Base-by-base conservation (phyloP, 1,284 basidiomycete species). In the Pyrrhoderma noxium region DNA sequence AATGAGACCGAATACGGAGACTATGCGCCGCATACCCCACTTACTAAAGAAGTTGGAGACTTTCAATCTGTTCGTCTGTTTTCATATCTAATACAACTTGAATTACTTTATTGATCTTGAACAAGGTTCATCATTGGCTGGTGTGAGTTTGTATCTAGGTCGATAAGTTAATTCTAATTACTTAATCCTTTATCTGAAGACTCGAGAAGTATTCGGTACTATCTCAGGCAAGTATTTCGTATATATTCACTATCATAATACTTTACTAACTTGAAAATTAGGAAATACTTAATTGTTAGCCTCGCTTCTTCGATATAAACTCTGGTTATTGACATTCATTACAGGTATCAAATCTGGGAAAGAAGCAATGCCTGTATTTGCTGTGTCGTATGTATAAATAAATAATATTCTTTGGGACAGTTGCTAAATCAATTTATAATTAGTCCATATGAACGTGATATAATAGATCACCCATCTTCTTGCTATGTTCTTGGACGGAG, bases 401-500 rank as follows among this genome's bases (percentile, higher is more conserved):
- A 11, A 16, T 7, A 5, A 5, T 11, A 31, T 31, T 31, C 27
- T 31, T 31, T 5, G 5, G 27, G 11, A n/a, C n/a, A 31, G 27
- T 31, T 31, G 11, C 27, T 11, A 31, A 31, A 31, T 11, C 5
- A 31, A 31, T 11, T 31, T 5, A 5, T 5, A 31, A 39, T 51
- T 49, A 85, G 84, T 0, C 65, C 73, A 0, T 66, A 74, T 27
- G 84, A 88, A 59, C 76, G 72, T 59, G 67, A 64, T 44, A 83
- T 88, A 23, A 76, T 85, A 8, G 76, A 85, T 41, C 72, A 85
- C 59, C 64, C 65, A 0, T 64, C 69, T 0, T 85, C 83, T 0
- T 84, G 80, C 53, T 85, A 80, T 61, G 83, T 87, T 14, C 59
- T 86, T 2, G 85, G 84, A 0, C 69, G 85, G 34, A 85, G 83